Conservation (phyloP, 1,284 basidiomycete species). For the Melampsora americana region DNA sequence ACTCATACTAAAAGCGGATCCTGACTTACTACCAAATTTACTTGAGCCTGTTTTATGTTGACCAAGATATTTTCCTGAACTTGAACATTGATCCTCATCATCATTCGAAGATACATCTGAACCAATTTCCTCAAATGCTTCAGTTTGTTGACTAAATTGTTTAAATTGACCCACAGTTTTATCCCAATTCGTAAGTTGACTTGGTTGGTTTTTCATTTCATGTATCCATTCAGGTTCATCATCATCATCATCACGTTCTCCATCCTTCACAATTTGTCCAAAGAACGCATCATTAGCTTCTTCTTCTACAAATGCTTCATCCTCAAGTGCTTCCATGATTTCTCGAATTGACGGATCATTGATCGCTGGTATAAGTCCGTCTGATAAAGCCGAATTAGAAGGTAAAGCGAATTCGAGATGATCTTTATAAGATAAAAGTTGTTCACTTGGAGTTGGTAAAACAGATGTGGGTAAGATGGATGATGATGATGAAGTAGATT, state of each 20-base stretch:
- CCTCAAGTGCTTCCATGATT: slow-evolving; percentile 87
- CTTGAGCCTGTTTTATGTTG: slow-evolving; percentile 70
- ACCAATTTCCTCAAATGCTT: slow-evolving; percentile 64
- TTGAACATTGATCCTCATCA: no score
- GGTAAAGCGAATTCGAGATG: slow-evolving; percentile 21
- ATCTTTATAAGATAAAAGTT: slow-evolving; percentile 29
- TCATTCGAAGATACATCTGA: slow-evolving; percentile 44
- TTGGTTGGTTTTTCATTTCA: slow-evolving; percentile 58
- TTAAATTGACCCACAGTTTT: slow-evolving; percentile 47
- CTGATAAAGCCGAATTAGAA: slow-evolving; percentile 46
- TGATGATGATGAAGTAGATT: slow-evolving; percentile 56
- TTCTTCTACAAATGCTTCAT: slow-evolving; percentile 67
- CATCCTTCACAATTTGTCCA: slow-evolving; percentile 64
- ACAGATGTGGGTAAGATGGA: slow-evolving; percentile 56
- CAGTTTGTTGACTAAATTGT: slow-evolving; percentile 55
- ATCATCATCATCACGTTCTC: slow-evolving; percentile 51
- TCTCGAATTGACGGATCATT: slow-evolving; percentile 90
- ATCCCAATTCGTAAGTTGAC: slow-evolving; percentile 58
- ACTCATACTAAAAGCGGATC: slow-evolving; percentile 90
- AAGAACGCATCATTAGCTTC: slow-evolving; percentile 53
- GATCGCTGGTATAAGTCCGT: slow-evolving; percentile 66
- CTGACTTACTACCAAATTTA: slow-evolving; percentile 59
- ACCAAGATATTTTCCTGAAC: slow-evolving; percentile 62
- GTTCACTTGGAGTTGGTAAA: slow-evolving; percentile 47
- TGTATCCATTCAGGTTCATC: slow-evolving; percentile 47